Evolutionary conservation across 106 monocot genomes (phyloP).

Genomic region (Apostasia shenzhenica): DNA sequence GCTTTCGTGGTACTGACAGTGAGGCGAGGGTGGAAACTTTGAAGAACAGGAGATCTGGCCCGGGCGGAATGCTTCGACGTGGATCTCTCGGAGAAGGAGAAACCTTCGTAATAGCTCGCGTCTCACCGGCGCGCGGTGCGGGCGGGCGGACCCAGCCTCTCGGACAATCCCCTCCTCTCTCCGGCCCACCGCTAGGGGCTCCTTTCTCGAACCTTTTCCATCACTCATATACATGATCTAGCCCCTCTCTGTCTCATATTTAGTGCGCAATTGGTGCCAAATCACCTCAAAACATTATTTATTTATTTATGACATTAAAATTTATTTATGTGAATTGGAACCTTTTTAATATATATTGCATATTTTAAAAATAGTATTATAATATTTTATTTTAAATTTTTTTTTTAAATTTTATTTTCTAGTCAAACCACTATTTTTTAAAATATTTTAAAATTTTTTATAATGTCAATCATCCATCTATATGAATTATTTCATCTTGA

Average conservation of each 20-base stretch:
- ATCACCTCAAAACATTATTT: too few species aligned
- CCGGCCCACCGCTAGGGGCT: constrained; percentile 22
- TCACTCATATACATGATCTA: neutral
- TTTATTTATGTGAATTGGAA: too few species aligned
- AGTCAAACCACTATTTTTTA: too few species aligned
- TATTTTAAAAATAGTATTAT: too few species aligned
- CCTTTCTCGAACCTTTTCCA: constrained; percentile 26
- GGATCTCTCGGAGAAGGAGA: constrained; percentile 58
- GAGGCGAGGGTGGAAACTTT: constrained; percentile 64
- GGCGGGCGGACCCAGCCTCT: constrained; percentile 19
- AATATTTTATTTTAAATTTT: too few species aligned
- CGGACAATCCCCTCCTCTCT: constrained; percentile 13
- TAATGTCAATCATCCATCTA: too few species aligned
- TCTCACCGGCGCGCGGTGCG: constrained; percentile 5
- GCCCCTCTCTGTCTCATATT: neutral
- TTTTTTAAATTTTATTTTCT: too few species aligned
- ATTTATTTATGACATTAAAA: too few species aligned
- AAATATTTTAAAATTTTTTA: too few species aligned
- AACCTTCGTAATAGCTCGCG: constrained; percentile 67
- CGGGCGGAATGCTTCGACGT: constrained; percentile 43
- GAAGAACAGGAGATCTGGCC: constrained; percentile 72
- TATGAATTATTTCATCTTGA: too few species aligned
- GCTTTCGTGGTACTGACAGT: constrained; percentile 32
- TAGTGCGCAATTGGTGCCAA: neutral
- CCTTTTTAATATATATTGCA: too few species aligned